Base-by-base conservation (phyloP, 2,329 filamentous ascomycete genomes). In the Aureobasidium mangrovei region DNA sequence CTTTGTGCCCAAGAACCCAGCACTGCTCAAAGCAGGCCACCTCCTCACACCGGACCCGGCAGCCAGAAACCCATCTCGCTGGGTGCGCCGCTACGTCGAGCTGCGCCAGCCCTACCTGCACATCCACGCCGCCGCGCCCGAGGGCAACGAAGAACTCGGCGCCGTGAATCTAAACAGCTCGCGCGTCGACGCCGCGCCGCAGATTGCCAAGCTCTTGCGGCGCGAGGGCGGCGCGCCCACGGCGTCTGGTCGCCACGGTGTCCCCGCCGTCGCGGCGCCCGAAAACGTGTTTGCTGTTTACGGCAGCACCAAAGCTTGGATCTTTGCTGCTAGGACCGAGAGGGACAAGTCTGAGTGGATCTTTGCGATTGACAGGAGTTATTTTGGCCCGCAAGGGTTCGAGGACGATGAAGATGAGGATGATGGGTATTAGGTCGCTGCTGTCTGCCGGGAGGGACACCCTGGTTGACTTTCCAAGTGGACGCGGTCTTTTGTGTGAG, bases 281-380 rank as follows among this genome's bases (percentile, higher is more conserved):
- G 63, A 58, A 62, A 63, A 60, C 56, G 87, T 97, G 39, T 98
- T 95, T 77, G 93, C 93, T 9, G 82, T 98, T 48, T 98, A 97
- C 66, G 91, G 88, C 40, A 88, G 86, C 57, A 86, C 93, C 68
- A 96, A 96, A 70, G 95, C 91, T 32, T 98, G 91, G 80, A 77
- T 98, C 39, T 97, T 98, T 69, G 88, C 90, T 10, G 88, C 90
- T 27, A 79, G 90, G 56, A 91, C 83, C 63, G 91, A 96, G 73
- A 80, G 84, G 46, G 91, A 96, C 69, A 95, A 96, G 76, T 85
- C 91, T 62, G 93, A 97, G 68, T 98, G 93, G 93, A 95, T 98
- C 62, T 80, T 94, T 69, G 85, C 86, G 64, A 89, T 98, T 62
- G 93, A 98, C 70, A 86, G 95, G 74, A 88, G 85, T 61, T 84